Evolutionary conservation across 352 stramenopile species (phyloP), one percentile per base, ranked within the genome.

Genomic region (Blastocystis sp.): DNA sequence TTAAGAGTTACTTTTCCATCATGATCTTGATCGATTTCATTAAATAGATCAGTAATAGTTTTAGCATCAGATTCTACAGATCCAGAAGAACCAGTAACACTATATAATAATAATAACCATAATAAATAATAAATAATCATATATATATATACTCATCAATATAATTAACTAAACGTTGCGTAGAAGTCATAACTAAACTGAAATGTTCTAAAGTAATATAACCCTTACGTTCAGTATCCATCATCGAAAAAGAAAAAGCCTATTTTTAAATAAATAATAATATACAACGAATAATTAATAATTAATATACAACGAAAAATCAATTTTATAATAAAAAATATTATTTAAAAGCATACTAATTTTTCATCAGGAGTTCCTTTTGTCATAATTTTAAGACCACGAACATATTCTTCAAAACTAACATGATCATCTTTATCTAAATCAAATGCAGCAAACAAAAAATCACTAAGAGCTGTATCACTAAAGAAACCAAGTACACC

Each of bases 321-420:
- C n/a, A n/a, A n/a, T n/a, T n/a, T n/a, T n/a, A n/a, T n/a, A n/a
- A n/a, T n/a, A n/a, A n/a, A n/a, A n/a, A n/a, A n/a, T n/a, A n/a
- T n/a, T n/a, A n/a, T n/a, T n/a, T n/a, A n/a, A 10, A 34, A 13
- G 13, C 32, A 13, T 21, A 62, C 52, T 4, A 62, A 31, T 32
- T 62, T 62, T 31, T 62, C 52, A 9, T 62, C 52, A n/a, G 31
- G 13, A 2, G 52, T 62, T 62, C 52, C 52, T 36, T 31, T 24
- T 11, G 52, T 62, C 35, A 62, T 18, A 19, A 48, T 62, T 25
- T 31, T 39, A 10, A 62, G 52, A 16, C 52, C 52, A 25, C 24
- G 21, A 13, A 48, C 41, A 34, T 62, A 62, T 18, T 62, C 52
- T 21, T 33, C 11, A 19, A 62, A 62, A 19, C 39, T 31, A 10